Percentiles rank a stretch among this genome's conserved stretches.
phyloP scores from a whole-genome alignment of 2,329 filamentous ascomycete genomes.

The Diaporthe vaccinii region DNA sequence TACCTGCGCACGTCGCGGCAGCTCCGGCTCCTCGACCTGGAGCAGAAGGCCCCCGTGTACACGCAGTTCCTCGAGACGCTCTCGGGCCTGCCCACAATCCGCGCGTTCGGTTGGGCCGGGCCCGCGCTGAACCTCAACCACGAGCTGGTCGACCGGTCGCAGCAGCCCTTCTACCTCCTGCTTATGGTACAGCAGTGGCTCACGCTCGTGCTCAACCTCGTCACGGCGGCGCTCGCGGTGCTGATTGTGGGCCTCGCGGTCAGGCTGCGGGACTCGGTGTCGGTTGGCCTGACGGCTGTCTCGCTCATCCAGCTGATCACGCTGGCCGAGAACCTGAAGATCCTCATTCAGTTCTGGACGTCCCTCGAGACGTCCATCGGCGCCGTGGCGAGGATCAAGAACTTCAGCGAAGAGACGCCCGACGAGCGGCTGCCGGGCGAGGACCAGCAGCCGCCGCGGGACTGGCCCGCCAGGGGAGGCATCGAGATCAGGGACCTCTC shows the following conservation, averaged over 20 bases:
- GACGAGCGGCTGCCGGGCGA: conserved; percentile 47
- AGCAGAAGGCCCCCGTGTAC: conserved; percentile 59
- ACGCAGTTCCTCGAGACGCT: conserved; percentile 61
- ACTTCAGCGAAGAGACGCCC: conserved; percentile 46
- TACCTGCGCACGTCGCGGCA: conserved; percentile 63
- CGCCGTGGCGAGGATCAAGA: conserved; percentile 49
- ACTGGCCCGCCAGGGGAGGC: conserved; percentile 51
- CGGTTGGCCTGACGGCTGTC: conserved; percentile 45
- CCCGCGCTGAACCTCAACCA: conserved; percentile 51
- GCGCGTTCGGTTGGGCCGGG: conserved; percentile 59
- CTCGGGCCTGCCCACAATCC: conserved; percentile 58
- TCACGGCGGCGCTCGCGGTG: conserved; percentile 50
- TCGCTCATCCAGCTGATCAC: conserved; percentile 46
- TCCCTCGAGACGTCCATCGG: conserved; percentile 51
- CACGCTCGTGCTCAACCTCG: conserved; percentile 50
- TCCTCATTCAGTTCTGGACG: conserved; percentile 49
- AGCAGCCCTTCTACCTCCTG: conserved; percentile 52
- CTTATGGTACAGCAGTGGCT: conserved; percentile 52
- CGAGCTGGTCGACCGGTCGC: conserved; percentile 49
- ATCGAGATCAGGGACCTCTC: conserved; percentile 50
- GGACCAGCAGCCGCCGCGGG: conserved; percentile 41
- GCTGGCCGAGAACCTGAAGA: conserved; percentile 43
- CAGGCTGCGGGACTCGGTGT: conserved; percentile 49
- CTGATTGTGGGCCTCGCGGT: conserved; percentile 49
- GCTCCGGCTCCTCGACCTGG: conserved; percentile 60